Percentiles rank a stretch among this genome's conserved stretches.
phyloP scores from a whole-genome alignment of 129 eudicot genomes.

The Flaveria robusta region DNA sequence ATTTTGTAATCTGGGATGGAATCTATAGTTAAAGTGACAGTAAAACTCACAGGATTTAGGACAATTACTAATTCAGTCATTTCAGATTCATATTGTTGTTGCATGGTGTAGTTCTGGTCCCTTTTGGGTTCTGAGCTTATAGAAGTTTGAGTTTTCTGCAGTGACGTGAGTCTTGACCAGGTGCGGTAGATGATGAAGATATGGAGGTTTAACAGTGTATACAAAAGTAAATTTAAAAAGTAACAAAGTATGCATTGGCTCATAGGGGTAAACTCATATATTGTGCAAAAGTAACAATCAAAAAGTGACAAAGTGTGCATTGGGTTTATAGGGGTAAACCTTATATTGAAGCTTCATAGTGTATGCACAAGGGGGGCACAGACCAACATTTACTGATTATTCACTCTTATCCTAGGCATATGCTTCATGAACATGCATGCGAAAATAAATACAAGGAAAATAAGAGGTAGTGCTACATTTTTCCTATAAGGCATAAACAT shows the following conservation, averaged over 20 bases:
- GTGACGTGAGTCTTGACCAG: too few species aligned
- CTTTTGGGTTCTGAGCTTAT: constrained; percentile 5
- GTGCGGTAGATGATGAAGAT: neutral
- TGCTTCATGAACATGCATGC: neutral
- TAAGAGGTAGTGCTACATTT: neutral
- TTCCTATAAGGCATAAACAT: neutral
- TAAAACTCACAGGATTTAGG: constrained; percentile 5
- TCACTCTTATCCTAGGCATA: constrained; percentile 8
- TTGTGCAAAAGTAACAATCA: neutral
- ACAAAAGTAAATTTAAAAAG: neutral
- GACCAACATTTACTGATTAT: neutral
- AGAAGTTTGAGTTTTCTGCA: neutral
- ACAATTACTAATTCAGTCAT: constrained; percentile 10
- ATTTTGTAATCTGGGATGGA: neutral
- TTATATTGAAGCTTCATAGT: neutral
- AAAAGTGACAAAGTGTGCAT: constrained; percentile 1
- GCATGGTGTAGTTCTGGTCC: neutral
- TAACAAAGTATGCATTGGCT: constrained; percentile 1
- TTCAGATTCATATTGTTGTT: neutral
- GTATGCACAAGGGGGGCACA: neutral
- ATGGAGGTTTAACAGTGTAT: neutral
- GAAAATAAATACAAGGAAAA: neutral
- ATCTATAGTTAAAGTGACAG: neutral
- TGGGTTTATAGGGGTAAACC: neutral
- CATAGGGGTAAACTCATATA: neutral